Evolutionary conservation across 2,329 filamentous ascomycete genomes (phyloP).

Genomic region (Xylariaceae sp.): DNA sequence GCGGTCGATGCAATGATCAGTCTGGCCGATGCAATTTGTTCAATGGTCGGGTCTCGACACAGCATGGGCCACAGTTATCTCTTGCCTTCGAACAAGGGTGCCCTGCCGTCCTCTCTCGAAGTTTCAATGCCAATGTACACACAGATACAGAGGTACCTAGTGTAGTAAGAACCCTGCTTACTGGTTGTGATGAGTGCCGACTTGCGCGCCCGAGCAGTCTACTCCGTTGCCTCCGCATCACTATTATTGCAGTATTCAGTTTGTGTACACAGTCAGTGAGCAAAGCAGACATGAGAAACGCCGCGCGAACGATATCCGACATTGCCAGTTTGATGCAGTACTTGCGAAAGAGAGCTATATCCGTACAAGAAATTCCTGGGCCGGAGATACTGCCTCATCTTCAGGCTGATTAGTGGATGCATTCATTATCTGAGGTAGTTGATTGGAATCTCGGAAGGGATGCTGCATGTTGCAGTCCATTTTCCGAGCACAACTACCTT

Average conservation of each 20-base stretch:
- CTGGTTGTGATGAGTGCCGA: neutral
- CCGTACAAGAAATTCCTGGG: neutral
- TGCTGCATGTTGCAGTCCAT: constrained; percentile 22
- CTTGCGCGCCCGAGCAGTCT: too few species aligned
- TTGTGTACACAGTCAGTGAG: neutral
- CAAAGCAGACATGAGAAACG: too few species aligned
- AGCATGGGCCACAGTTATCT: too few species aligned
- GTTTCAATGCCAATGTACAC: too few species aligned
- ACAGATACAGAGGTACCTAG: constrained; percentile 9
- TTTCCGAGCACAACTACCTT: constrained; percentile 21
- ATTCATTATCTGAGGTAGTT: constrained; percentile 9
- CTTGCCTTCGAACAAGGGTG: constrained; percentile 8
- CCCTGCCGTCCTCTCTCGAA: constrained; percentile 10
- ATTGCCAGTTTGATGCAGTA: too few species aligned
- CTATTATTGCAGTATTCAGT: neutral
- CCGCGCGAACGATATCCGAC: too few species aligned
- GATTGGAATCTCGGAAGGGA: constrained; percentile 22
- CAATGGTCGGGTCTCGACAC: too few species aligned
- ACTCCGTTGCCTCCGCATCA: too few species aligned
- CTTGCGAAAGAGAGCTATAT: too few species aligned
- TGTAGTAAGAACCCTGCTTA: constrained; percentile 19
- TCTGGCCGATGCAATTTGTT: too few species aligned
- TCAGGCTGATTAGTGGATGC: neutral
- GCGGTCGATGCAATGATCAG: too few species aligned
- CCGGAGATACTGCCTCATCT: neutral